Base-by-base conservation (phyloP, 495 filamentous ascomycete species). In the Podospora conica region DNA sequence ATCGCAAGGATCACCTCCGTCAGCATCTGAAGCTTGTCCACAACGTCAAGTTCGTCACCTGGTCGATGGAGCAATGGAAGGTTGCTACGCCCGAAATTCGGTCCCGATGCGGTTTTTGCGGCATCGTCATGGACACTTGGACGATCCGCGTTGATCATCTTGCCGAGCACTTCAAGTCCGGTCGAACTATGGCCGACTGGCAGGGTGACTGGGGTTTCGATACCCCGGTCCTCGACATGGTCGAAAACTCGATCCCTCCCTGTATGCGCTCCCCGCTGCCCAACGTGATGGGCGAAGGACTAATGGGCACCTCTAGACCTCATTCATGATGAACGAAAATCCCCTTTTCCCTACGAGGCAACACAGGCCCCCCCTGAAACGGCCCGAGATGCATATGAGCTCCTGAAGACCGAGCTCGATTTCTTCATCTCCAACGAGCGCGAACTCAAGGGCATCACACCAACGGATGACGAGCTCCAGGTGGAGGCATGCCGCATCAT, bases 21-120 rank as follows among this genome's bases (percentile, higher is more conserved):
- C 91, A 96, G 71, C 91, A 96, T 72, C 77, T 96, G 22, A 86
- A 89, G 54, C 85, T 94, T 28, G 89, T 93, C 61, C 91, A 96
- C 72, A 77, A 85, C 56, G 85, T 85, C 29, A 89, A 86, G 67
- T 83, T 86, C 63, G 80, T 82, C 10, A 69, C 79, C n/a, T 81
- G 79, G 71, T 73, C 82, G 10, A 91, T 93, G 79, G 86, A 91
- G 12, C 79, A 79, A 24, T 93, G 91, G 90, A 88, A 88, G 72
- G 77, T 81, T 12, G 76, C 80, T 7, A 83, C 81, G 2, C 81
- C 78, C 10, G 83, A 86, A 66, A 84, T 90, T 23, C 75, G 80
- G 15, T 90, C 88, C n/a, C 81, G 87, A 33, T 91, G 89, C 71
- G 89, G 89, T 71, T 91, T 91, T 74, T 91, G 89, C 69, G 81